A percentile compares a stretch with the other conserved stretches of the same genome.
Conservation (phyloP, 2,329 filamentous ascomycete species). For the Cladosporium phlei region DNA sequence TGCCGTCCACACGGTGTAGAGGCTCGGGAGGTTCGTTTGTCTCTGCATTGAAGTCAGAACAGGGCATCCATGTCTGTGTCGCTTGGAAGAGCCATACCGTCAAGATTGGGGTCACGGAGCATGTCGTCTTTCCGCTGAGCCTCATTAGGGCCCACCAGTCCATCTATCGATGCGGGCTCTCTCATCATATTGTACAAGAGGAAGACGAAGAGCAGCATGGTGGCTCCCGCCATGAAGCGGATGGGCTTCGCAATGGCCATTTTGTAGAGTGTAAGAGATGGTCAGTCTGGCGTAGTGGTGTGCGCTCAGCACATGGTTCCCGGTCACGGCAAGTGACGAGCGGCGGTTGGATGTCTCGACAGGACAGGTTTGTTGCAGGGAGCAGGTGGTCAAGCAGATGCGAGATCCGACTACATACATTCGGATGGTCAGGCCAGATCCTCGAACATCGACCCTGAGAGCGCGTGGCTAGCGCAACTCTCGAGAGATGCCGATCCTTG, state of each 20-base stretch:
- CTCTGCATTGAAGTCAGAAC: constrained; percentile 46
- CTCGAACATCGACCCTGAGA: neutral
- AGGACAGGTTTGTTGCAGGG: neutral
- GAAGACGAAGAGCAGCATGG: constrained; percentile 69
- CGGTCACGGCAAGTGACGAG: neutral
- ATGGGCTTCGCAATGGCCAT: constrained; percentile 87
- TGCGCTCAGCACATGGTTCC: constrained; percentile 12
- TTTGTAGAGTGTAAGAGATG: constrained; percentile 24
- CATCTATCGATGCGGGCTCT: constrained; percentile 28
- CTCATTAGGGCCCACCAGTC: constrained; percentile 22
- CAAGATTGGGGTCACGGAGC: constrained; percentile 77
- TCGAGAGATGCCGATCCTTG: neutral
- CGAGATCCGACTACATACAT: neutral
- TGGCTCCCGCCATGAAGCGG: constrained; percentile 68
- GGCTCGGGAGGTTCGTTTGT: constrained; percentile 77
- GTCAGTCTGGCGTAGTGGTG: neutral
- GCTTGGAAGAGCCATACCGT: constrained; percentile 57
- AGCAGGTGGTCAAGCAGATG: neutral
- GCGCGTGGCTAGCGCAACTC: constrained; percentile 3
- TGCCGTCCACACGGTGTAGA: constrained; percentile 62
- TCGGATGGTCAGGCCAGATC: neutral
- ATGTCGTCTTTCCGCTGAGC: constrained; percentile 52
- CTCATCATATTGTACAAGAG: constrained; percentile 70
- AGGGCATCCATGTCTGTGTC: neutral
- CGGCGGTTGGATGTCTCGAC: neutral